Evolutionary conservation across 1,284 basidiomycete species (phyloP), one percentile per base, ranked within the genome.

Genomic region (Cryptococcus deneoformans): DNA sequence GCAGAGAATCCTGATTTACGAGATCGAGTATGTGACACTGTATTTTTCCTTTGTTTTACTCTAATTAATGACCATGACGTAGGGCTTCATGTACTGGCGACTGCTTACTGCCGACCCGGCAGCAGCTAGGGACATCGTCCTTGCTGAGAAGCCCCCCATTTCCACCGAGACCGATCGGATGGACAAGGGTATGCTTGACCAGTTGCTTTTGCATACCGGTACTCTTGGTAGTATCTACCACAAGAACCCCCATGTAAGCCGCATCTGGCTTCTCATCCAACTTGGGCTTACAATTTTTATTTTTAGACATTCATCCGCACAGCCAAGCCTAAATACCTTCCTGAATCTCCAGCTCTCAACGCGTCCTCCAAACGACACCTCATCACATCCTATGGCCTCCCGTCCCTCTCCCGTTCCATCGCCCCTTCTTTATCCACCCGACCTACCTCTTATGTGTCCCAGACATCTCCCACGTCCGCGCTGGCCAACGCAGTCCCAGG

Each of bases 81-180:
- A 79, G 77, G 78, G 95, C 0, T 99, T 95, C 80, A 98, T 99
- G 89, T 99, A 99, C 79, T 99, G 95, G 95, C 87, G 96, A 49
- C 82, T 99, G 79, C 83, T 99, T 42, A 95, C 95, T 1, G 88
- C 93, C 65, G 93, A 97, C 73, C 93, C 96, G 1, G 81, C 87
- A 1, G 87, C 89, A 1, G 95, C 96, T 2, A 85, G 88, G 45
- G 87, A 91, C 65, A 89, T 99, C 60, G 93, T 99, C n/a, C 82
- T 99, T 16, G 84, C 90, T 7, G 90, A 92, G 63, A 98, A 97
- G 69, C 96, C 96, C 14, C 82, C 92, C 3, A 98, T 99, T 64
- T 94, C 92, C n/a, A 98, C 92, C 1, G 94, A 99, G 74, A 92
- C 92, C 6, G 96, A 99, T 72, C 81, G 92, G 43, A 97, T 99